Base-by-base conservation (phyloP, 1,284 basidiomycete genomes). In the Pseudomicrostroma phylloplanum region DNA sequence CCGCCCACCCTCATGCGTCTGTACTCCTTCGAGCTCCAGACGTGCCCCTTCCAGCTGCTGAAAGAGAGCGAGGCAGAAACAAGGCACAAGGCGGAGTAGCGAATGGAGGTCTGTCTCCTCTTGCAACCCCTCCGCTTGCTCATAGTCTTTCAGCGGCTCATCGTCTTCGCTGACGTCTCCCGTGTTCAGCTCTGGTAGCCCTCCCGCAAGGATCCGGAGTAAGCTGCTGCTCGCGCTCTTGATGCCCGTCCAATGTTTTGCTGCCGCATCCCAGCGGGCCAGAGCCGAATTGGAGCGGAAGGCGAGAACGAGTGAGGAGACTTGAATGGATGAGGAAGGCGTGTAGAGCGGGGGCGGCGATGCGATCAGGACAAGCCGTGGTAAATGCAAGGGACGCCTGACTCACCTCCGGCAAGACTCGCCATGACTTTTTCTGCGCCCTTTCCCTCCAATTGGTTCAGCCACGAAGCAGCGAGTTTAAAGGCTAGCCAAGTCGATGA, bases 251-350 rank as follows among this genome's bases (percentile, higher is more conserved):
- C 68, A 70, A 39, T 63, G 64, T 4, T 64, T 53, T 1, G 66
- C 48, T 3, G 63, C 68, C 11, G 66, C 66, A 30, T 61, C 66
- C 68, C 68, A 70, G 6, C 68, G 36, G 6, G 65, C 66, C 21
- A 66, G 64, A 1, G 68, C 66, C 21, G 63, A 66, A 56, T 70
- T 70, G 19, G 62, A 65, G 12, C 68, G 56, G 23, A 70, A 70
- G 0, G 68, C 68, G 13, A 70, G 56, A 40, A 70, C 42, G 17
- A 70, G 46, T 36, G 30, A 36, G 30, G 30, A 36, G 4, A 36
- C 30, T 36, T 36, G 30, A 36, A 3, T 9, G 9, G 9, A n/a
- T n/a, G n/a, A 9, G 30, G 30, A 36, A 36, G 30, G 30, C 30
- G 9, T 36, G 9, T 3, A 36, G 30, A n/a, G 30, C 30, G 9